Base-by-base conservation (phyloP, 352 stramenopile species). In the Phytophthora fragariae region DNA sequence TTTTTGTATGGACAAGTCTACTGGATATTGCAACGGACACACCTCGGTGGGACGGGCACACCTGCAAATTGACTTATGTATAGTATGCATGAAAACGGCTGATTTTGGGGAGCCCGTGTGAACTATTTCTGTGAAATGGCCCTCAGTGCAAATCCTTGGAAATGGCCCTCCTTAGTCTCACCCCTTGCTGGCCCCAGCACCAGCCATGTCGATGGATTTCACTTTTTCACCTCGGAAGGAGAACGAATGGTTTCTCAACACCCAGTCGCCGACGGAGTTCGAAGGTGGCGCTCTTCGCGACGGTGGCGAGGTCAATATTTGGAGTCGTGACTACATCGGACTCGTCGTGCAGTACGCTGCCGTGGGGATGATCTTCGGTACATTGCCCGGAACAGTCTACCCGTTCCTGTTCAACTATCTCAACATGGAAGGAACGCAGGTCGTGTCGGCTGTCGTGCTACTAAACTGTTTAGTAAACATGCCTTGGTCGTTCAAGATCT, bases 401-500 rank as follows among this genome's bases (percentile, higher is more conserved):
- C 77, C 82, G 2, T 72, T 89, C 55, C 58, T 86, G 53, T 71
- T 74, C 50, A 70, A 75, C 53, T 89, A 85, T 63, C 68, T 86
- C 53, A 76, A 85, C 58, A 81, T 84, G 74, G 66, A 80, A 59
- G 77, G 76, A 37, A 72, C 79, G 19, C 70, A 84, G 58, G 63
- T 82, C 15, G 76, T 85, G 12, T 77, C 79, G 37, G 81, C 81
- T 33, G 61, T 55, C 1, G 68, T 73, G 53, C 70, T 89, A 3
- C 49, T n/a, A n/a, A n/a, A n/a, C n/a, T n/a, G n/a, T n/a, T n/a
- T n/a, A n/a, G n/a, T 87, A 15, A 74, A 72, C 54, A 65, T 89
- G 63, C 78, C 79, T 1, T 89, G 82, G 82, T 87, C 77, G 1
- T 85, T 88, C 74, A 89, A 87, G 57, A 74, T 83, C 17, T 79